Evolutionary conservation across 805 yeast genomes (phyloP), one percentile per base, ranked within the genome.

Genomic region (Clavispora santaluciae): DNA sequence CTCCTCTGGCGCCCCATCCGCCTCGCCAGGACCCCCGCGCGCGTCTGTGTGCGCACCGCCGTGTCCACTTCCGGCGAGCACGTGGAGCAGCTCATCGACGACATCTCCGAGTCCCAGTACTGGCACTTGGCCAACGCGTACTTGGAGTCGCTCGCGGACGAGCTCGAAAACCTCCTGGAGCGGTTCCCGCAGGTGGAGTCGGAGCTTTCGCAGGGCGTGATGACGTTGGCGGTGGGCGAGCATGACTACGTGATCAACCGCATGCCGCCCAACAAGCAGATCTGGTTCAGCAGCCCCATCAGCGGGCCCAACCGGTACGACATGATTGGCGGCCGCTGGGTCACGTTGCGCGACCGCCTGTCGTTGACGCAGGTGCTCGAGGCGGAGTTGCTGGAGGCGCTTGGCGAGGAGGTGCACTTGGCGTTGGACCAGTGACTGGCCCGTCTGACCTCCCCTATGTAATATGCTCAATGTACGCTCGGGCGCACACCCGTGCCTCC

Each of bases 221-320:
- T 93, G 63, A 81, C 91, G 1, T 60, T 93, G 42, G 77, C 72
- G 6, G 53, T 86, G 13, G 86, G 91, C 3, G 68, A 70, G 13
- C 98, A 97, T 1, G 76, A 90, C 0, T 93, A 93, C 58, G 95
- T 93, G 22, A 82, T 93, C 57, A 93, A 93, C 68, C 91, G 89
- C 57, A 98, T 93, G 64, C 99, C 99, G 1, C 97, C 99, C 3
- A 93, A 89, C 64, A 84, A 86, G 63, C 99, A 93, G 61, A 83
- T 93, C 22, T 93, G 99, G 99, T 72, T 91, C 39, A 79, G 95
- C 44, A 85, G 95, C 33, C 99, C 99, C 0, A 57, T 88, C 3
- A 84, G 95, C 6, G 99, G 99, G 0, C 99, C 99, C 5, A 88
- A 89, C 56, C 55, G 73, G 41, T 53, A 46, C 42, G 98, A 93